Evolutionary conservation across 805 yeast species (phyloP), one percentile per base, ranked within the genome.

Genomic region (Teunomyces cretensis): DNA sequence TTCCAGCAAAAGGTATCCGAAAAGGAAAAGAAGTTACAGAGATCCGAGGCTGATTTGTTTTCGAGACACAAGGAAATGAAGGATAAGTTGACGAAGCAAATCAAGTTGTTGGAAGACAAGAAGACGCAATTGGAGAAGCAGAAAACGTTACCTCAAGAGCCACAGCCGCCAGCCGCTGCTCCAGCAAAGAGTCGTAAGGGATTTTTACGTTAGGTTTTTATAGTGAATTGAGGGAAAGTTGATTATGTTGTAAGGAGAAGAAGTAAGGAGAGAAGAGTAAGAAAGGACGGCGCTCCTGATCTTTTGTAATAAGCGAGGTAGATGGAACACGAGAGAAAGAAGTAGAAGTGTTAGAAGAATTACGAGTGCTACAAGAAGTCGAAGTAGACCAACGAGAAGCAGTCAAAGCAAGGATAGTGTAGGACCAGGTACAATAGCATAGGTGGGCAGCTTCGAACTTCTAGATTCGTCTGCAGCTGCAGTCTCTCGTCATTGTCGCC

Each of bases 61-160:
- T 80, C 94, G 33, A 85, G 95, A 67, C 99, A 94, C 70, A 88
- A 89, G 69, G 98, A 94, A 68, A 91, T 92, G 92, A 92, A 92
- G 70, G 97, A 92, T 62, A 89, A 88, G 70, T 79, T 94, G 64
- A 76, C 86, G 53, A 86, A 86, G 66, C 97, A 92, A 70, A 81
- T 92, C 54, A 86, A 85, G 62, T 81, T 90, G 58, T 78, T 94
- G 60, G 98, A 94, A 67, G 97, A 90, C 54, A 89, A 88, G 72
- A 91, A 90, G 71, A 79, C 76, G 50, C 88, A 83, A 64, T 76
- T 94, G 56, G 94, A 87, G 65, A 69, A 68, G 57, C 77, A 69
- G 57, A 75, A 72, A 76, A 78, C 64, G 43, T 78, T 74, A 55
- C 78, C 78, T 51, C 68, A 66, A 49, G 78, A 75, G 49, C 80